Evolutionary conservation across 306 rosid species (phyloP).

Genomic region (Cucurbita argyrosperma): DNA sequence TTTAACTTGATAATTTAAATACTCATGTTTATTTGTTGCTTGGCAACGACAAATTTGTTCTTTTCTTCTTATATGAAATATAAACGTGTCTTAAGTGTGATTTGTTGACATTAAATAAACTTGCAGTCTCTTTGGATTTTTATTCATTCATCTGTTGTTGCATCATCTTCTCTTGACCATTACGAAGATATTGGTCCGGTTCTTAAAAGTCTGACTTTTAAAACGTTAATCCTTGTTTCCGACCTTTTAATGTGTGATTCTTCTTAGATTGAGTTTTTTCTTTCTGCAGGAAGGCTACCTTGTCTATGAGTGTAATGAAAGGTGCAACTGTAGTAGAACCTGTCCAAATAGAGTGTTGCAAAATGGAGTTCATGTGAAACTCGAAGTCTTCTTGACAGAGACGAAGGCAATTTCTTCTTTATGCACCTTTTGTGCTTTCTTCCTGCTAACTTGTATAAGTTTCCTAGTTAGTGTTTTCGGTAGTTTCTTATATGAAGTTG

Average conservation of each 20-base stretch:
- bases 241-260: background rate
- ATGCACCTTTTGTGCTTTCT: background rate
- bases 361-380: conserved; percentile 77
- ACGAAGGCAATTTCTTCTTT: conserved; percentile 41
- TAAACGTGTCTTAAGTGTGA: background rate
- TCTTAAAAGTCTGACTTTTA: background rate
- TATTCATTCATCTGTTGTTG: background rate
- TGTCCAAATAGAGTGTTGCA: conserved; percentile 90
- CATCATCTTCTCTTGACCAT: background rate
- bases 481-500: conserved; percentile 2
- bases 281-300: conserved; percentile 87
- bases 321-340: conserved; percentile 67
- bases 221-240: background rate
- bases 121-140: background rate
- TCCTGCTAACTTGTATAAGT: background rate
- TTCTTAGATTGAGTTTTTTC: background rate
- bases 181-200: background rate
- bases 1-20: background rate
- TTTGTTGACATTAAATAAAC: background rate
- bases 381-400: conserved; percentile 80
- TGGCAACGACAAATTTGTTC: background rate
- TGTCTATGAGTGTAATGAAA: conserved; percentile 77
- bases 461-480: background rate
- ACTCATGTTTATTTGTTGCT: background rate
- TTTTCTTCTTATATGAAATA: background rate